Conservation (phyloP, 768 basidiomycete genomes). For the Lentinula edodes region DNA sequence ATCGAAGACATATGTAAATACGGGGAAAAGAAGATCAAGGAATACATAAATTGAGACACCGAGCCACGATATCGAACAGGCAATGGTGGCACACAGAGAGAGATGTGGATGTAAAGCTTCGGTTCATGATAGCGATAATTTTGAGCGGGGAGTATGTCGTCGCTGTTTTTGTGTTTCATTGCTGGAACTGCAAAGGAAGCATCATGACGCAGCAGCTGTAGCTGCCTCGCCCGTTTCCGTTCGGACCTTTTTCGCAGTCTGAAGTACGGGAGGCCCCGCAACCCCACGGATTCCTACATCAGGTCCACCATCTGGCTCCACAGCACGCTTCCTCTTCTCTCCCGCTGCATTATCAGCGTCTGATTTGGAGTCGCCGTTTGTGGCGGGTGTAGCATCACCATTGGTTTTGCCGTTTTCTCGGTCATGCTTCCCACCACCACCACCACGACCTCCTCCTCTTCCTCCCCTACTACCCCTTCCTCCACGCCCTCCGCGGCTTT, state of each 20-base stretch:
- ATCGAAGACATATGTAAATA: no score
- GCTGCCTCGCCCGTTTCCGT: conserved; percentile 19
- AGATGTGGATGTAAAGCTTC: no score
- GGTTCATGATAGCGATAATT: no score
- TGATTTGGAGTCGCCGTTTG: conserved; percentile 14
- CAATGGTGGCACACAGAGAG: no score
- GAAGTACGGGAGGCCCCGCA: conserved; percentile 48
- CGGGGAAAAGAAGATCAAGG: no score
- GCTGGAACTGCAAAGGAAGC: no score
- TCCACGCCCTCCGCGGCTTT: conserved; percentile 39
- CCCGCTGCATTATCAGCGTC: conserved; percentile 39
- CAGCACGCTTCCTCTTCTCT: conserved; percentile 71
- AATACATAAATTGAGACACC: no score
- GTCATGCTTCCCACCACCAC: not conserved
- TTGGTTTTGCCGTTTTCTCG: conserved; percentile 7
- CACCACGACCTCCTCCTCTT: conserved; percentile 22
- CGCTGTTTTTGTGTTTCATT: no score
- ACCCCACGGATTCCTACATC: conserved; percentile 61
- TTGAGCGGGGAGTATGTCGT: no score
- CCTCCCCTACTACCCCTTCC: conserved; percentile 27
- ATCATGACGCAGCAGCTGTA: not conserved
- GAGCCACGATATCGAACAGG: no score
- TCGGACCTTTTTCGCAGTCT: conserved; percentile 38
- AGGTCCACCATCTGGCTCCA: conserved; percentile 76
- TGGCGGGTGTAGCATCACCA: conserved; percentile 14